Evolutionary conservation across 2,329 filamentous ascomycete species (phyloP).

Genomic region (Colletotrichum orbiculare): DNA sequence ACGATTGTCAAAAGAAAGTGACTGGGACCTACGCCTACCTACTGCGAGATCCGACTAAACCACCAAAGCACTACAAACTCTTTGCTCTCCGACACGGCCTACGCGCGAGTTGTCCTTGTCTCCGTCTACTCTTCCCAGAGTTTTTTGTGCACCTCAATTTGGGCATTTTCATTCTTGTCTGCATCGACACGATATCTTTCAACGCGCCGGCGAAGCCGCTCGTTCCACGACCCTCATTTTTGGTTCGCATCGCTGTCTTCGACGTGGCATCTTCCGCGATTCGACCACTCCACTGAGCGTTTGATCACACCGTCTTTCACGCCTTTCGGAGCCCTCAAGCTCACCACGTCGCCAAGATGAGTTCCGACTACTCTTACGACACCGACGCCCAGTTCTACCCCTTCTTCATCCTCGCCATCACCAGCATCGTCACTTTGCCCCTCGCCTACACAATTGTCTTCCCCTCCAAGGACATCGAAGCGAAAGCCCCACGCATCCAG

Average conservation of each 20-base stretch:
- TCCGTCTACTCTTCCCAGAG: neutral
- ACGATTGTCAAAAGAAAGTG: constrained; percentile 45
- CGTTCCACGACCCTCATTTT: neutral
- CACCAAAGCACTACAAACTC: neutral
- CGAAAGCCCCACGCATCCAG: constrained; percentile 83
- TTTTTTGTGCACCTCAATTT: neutral
- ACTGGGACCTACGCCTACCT: neutral
- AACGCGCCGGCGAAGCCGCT: constrained; percentile 17
- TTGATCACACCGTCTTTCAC: constrained; percentile 11
- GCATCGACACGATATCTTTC: constrained; percentile 3
- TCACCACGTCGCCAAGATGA: constrained; percentile 70
- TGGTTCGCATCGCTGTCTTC: constrained; percentile 8
- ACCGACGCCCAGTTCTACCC: constrained; percentile 98
- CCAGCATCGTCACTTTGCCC: constrained; percentile 87
- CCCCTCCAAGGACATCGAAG: constrained; percentile 80
- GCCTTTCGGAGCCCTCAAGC: constrained; percentile 45
- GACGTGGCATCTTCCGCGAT: constrained; percentile 21
- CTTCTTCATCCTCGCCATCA: constrained; percentile 95
- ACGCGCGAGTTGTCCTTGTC: neutral
- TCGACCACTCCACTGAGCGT: constrained; percentile 8
- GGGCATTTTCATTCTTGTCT: neutral
- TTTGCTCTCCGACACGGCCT: constrained; percentile 8
- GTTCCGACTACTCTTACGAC: constrained; percentile 98
- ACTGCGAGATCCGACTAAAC: neutral
- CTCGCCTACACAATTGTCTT: constrained; percentile 90